A percentile compares a stretch with the other conserved stretches of the same genome.
Evolutionary conservation across 768 basidiomycete genomes (phyloP).

Genomic region (Pleurotus citrinopileatus): DNA sequence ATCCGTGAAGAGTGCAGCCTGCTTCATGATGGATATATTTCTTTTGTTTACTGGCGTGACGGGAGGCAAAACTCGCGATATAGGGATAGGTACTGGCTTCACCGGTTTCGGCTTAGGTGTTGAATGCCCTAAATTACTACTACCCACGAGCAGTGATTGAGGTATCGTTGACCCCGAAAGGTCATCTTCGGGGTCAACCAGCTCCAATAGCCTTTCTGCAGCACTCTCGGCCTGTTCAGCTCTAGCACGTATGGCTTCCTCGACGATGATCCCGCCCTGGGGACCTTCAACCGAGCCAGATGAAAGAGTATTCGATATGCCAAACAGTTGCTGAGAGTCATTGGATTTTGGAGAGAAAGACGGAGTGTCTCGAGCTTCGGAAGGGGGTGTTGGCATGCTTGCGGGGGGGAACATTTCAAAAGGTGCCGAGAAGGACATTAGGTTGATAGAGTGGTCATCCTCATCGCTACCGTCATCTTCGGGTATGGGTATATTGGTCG

Average conservation of each 20-base stretch:
- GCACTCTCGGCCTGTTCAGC: constrained; percentile 95
- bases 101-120: constrained; percentile 37
- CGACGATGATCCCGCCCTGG: constrained; percentile 52
- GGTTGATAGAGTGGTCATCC: constrained; percentile 59
- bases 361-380: constrained; percentile 37
- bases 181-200: constrained; percentile 78
- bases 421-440: constrained; percentile 72
- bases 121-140: constrained; percentile 25
- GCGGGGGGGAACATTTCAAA: constrained; percentile 48
- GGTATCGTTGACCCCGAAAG: constrained; percentile 52
- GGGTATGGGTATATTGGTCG: constrained; percentile 73
- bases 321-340: constrained; percentile 43
- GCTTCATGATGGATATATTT: constrained; percentile 57
- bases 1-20: constrained; percentile 78
- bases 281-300: constrained; percentile 42
- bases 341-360: constrained; percentile 56
- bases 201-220: constrained; percentile 82
- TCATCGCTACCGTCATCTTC: constrained; percentile 65
- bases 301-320: constrained; percentile 58
- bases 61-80: constrained; percentile 36
- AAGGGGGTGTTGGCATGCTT: constrained; percentile 21
- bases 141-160: constrained; percentile 47
- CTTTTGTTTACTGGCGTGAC: constrained; percentile 61
- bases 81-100: constrained; percentile 35
- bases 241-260: constrained; percentile 82